These are phyloP conservation scores for Yamadazyma aaseri DNA, from an alignment of 1,139 yeast species.

Conservation along the genomic window DNA sequence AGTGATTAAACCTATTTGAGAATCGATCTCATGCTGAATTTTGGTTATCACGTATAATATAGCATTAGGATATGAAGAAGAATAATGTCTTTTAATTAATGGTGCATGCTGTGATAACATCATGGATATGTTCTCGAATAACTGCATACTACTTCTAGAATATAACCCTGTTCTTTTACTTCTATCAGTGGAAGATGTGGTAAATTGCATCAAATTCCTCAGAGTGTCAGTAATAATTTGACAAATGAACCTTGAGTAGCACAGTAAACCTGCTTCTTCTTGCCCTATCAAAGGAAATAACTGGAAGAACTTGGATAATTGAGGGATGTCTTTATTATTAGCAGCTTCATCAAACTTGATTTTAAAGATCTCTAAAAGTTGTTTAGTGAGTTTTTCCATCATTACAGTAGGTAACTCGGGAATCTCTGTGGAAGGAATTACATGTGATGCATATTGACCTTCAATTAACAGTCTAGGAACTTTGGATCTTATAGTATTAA, in stretches of 20 bases:
- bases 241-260: constrained; percentile 84
- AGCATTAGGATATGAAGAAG: constrained; percentile 47
- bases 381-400: constrained; percentile 55
- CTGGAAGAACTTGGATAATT: constrained; percentile 76
- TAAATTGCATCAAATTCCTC: constrained; percentile 50
- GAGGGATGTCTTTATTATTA: constrained; percentile 57
- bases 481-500: constrained; percentile 47
- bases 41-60: constrained; percentile 66
- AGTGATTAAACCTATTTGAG: constrained; percentile 83
- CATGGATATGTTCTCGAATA: constrained; percentile 82
- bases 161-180: constrained; percentile 48
- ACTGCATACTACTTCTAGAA: constrained; percentile 67
- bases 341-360: constrained; percentile 73
- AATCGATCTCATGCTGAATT: constrained; percentile 84
- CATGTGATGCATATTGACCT: constrained; percentile 76
- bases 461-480: constrained; percentile 52
- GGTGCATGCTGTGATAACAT: constrained; percentile 86
- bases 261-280: constrained; percentile 67
- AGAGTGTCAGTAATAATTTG: constrained; percentile 80
- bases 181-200: constrained; percentile 26
- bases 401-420: constrained; percentile 74
- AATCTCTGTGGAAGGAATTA: constrained; percentile 89
- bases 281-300: constrained; percentile 84
- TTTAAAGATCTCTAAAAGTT: constrained; percentile 57
- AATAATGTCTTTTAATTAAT: constrained; percentile 72